phyloP scores from a whole-genome alignment of 371 early-diverging fungal species.

The Mucor piriformis region DNA sequence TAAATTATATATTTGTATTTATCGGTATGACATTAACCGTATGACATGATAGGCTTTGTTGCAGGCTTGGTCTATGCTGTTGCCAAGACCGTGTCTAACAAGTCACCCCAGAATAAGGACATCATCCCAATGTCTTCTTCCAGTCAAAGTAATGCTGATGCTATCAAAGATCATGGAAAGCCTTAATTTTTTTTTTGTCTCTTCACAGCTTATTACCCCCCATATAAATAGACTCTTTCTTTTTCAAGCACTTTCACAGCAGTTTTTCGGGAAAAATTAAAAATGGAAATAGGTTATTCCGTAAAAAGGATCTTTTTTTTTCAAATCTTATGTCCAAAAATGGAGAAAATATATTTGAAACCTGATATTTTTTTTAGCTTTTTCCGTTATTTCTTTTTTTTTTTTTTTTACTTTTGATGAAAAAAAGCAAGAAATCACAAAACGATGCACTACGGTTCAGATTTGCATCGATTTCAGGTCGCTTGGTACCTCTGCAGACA shows the following conservation, averaged over 20 bases:
- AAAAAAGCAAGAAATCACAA: background rate
- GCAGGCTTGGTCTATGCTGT: conserved; percentile 89
- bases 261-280: background rate
- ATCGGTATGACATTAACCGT: too few species aligned
- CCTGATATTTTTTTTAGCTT: conserved; percentile 9
- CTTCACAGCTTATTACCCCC: too few species aligned
- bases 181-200: too few species aligned
- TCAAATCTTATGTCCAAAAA: background rate
- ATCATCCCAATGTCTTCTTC: conserved; percentile 42
- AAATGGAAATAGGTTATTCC: background rate
- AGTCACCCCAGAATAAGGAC: conserved; percentile 43
- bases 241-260: background rate
- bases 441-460: conserved; percentile 25
- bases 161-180: conserved; percentile 36
- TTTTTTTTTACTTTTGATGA: background rate
- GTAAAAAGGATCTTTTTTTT: background rate
- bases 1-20: background rate
- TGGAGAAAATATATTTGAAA: conserved; percentile 3
- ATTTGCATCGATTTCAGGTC: conserved; percentile 37
- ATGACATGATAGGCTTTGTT: conserved; percentile 69
- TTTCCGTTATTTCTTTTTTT: conserved; percentile 3
- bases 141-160: conserved; percentile 38
- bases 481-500: conserved; percentile 33
- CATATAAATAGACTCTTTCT: background rate
- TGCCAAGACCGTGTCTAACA: conserved; percentile 53